phyloP scores from a whole-genome alignment of 768 basidiomycete genomes.

The Lepiota brunneoincarnata region DNA sequence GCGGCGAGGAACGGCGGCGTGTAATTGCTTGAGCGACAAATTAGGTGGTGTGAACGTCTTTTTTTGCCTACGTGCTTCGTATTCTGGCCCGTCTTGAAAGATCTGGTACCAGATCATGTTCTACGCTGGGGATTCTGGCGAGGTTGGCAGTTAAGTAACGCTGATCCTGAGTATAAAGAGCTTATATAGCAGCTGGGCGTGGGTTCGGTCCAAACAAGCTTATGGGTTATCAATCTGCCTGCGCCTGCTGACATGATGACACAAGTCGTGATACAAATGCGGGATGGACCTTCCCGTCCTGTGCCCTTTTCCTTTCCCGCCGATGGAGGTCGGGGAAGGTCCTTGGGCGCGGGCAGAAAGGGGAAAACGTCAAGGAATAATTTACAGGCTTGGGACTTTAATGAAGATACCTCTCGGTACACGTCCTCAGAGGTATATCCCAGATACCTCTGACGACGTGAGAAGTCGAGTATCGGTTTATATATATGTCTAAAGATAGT shows the following conservation, averaged over 20 bases:
- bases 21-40: conserved; percentile 41
- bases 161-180: conserved; percentile 2
- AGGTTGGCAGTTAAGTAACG: neutral
- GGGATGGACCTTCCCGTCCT: too few species aligned
- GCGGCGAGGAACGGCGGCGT: conserved; percentile 44
- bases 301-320: too few species aligned
- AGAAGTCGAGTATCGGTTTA: too few species aligned
- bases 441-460: too few species aligned
- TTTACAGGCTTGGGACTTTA: too few species aligned
- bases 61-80: conserved; percentile 38
- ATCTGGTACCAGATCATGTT: conserved; percentile 39
- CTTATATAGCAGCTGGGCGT: neutral
- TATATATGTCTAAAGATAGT: too few species aligned
- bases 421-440: too few species aligned
- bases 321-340: too few species aligned
- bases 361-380: too few species aligned
- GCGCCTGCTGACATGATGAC: conserved; percentile 2
- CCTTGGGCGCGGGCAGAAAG: too few species aligned
- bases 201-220: neutral
- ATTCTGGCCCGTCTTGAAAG: conserved; percentile 49
- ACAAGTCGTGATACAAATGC: neutral
- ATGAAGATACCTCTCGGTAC: too few species aligned
- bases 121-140: neutral
- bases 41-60: conserved; percentile 39
- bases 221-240: conserved; percentile 1